phyloP scores from a whole-genome alignment of 345 rosid species.

The Citropsis articulata region DNA sequence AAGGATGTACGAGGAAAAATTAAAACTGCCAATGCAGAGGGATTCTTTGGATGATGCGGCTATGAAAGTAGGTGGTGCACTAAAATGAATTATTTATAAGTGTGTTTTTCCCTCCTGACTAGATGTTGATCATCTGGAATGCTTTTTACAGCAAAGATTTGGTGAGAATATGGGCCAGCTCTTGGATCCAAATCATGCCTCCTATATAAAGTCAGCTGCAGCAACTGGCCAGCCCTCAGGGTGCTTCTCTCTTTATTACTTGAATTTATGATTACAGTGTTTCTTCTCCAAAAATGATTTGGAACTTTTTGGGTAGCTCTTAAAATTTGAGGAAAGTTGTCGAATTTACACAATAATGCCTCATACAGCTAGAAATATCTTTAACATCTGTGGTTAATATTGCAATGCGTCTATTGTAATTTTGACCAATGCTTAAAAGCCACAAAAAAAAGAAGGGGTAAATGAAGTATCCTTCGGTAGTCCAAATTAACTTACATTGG shows the following conservation, averaged over 20 bases:
- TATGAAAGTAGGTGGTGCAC: constrained; percentile 79
- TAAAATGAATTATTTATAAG: background rate
- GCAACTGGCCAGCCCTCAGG: constrained; percentile 84
- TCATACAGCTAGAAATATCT: background rate
- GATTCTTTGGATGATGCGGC: constrained; percentile 82
- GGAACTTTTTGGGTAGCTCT: background rate
- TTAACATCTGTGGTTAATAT: background rate
- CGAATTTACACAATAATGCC: background rate
- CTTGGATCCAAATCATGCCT: constrained; percentile 86
- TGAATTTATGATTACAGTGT: constrained; percentile 3
- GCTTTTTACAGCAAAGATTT: constrained; percentile 58
- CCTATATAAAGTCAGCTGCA: constrained; percentile 81
- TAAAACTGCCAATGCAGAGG: constrained; percentile 76
- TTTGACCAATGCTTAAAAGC: background rate
- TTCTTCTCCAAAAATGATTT: constrained; percentile 1
- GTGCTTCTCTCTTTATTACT: constrained; percentile 43
- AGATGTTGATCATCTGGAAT: constrained; percentile 9
- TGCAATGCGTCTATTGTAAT: background rate
- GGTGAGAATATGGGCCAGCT: constrained; percentile 87
- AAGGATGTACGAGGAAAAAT: constrained; percentile 86
- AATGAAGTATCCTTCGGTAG: too few relatives aligned
- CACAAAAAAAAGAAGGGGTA: background rate
- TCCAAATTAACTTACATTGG: background rate
- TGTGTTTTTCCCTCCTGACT: background rate
- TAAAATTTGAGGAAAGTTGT: background rate